phyloP scores from a whole-genome alignment of 805 yeast species.

The Yarrowia hollandica region DNA sequence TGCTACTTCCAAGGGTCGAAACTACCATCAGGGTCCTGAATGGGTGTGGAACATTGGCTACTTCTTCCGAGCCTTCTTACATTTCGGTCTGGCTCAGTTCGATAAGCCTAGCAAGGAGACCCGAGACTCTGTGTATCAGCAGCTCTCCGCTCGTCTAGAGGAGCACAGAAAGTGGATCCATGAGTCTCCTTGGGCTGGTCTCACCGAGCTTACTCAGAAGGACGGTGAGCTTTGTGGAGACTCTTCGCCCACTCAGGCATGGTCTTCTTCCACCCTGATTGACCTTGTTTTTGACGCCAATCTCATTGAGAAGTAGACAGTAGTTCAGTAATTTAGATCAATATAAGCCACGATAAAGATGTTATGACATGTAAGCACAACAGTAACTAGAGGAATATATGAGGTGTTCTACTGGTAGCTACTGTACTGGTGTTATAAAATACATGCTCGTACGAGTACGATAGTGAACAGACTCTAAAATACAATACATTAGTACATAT shows the following conservation, averaged over 20 bases:
- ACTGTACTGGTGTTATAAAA: too few relatives aligned
- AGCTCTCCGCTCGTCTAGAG: conserved; percentile 58
- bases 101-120: conserved; percentile 40
- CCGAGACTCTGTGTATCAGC: conserved; percentile 46
- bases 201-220: conserved; percentile 88
- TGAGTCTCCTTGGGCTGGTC: conserved; percentile 88
- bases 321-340: conserved; percentile 14
- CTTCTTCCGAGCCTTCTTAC: conserved; percentile 73
- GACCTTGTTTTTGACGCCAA: conserved; percentile 67
- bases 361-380: too few relatives aligned
- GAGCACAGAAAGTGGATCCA: conserved; percentile 69
- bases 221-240: conserved; percentile 79
- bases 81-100: conserved; percentile 48
- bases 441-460: too few relatives aligned
- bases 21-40: conserved; percentile 98
- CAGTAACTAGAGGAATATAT: too few relatives aligned
- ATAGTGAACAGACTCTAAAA: too few relatives aligned
- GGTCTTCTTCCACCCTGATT: conserved; percentile 86
- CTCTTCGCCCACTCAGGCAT: conserved; percentile 94
- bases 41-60: conserved; percentile 95
- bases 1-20: conserved; percentile 92
- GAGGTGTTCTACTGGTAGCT: too few relatives aligned
- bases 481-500: too few relatives aligned
- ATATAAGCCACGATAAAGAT: neutral
- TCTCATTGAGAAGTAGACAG: neutral